Base-by-base conservation (phyloP, 2,329 filamentous ascomycete genomes). In the Aspergillus sp. region DNA sequence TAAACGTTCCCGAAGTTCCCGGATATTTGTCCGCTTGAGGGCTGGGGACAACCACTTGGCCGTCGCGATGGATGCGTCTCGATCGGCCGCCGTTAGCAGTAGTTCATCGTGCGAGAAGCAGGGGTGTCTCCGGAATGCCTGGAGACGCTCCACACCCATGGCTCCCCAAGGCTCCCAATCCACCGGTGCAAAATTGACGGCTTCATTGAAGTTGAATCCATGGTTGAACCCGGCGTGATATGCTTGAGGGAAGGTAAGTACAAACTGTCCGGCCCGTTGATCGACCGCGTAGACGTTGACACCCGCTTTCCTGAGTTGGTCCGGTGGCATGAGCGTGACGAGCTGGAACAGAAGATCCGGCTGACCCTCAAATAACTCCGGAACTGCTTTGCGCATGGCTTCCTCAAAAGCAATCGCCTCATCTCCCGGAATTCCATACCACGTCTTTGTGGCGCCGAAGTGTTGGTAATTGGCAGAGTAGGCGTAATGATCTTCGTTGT, bases 161-260 rank as follows among this genome's bases (percentile, higher is more conserved):
- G 91, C 82, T 2, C 93, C 93, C 62, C 83, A 94, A 0, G 89
- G 88, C 60, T 98, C 93, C 93, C 93, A 98, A 58, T 98, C 93
- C 29, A 75, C 77, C 0, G 93, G 93, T 0, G 93, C 93, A 69
- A 98, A 98, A 63, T 98, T 98, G 57, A 98, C 93, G 4, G 93
- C 93, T 66, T 98, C 93, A 57, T 98, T 98, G 68, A 96, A 94
- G 63, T 98, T 98, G 73, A 98, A 98, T 0, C 86, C 93, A 59
- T 98, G 93, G 59, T 98, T 98, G 71, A 98, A 98, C 0, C 93
- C 93, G 4, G 93, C 91, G 64, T 98, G 93, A 58, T 97, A 98
- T 0, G 93, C 93, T 64, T 95, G 87, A 0, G 93, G 93, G 58
- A 96, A 98, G 0, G 93, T 98, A 53, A 98, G 83, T 52, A 98